A percentile compares a stretch with the other conserved stretches of the same genome.
phyloP scores from a whole-genome alignment of 2,329 filamentous ascomycete genomes.

The Colletotrichum eremochloae region DNA sequence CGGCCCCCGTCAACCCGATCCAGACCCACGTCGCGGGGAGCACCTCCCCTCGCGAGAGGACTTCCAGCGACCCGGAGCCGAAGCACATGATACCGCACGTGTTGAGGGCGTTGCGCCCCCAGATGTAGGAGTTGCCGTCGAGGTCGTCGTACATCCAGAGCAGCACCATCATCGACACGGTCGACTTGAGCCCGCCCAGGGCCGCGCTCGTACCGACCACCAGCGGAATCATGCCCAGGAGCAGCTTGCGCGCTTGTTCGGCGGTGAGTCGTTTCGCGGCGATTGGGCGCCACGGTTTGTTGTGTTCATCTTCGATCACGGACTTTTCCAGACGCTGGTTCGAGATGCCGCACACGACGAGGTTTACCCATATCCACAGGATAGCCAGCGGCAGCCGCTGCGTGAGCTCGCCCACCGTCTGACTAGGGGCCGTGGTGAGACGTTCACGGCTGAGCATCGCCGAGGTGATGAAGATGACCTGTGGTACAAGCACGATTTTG shows the following conservation, averaged over 20 bases:
- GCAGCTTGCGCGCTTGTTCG: conserved; percentile 44
- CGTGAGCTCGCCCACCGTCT: fast-evolving
- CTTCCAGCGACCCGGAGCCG: conserved; percentile 46
- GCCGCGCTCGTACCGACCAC: conserved; percentile 37
- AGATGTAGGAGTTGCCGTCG: conserved; percentile 44
- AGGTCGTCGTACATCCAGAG: conserved; percentile 52
- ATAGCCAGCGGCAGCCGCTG: conserved; percentile 22
- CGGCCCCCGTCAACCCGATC: conserved; percentile 44
- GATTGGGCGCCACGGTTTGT: conserved; percentile 52
- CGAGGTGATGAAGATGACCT: conserved; percentile 47
- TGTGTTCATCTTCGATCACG: conserved; percentile 47
- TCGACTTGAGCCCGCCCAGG: conserved; percentile 43
- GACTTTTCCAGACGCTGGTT: conserved; percentile 47
- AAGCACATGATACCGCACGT: conserved; percentile 48
- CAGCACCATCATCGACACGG: conserved; percentile 45
- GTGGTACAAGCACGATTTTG: conserved; percentile 51
- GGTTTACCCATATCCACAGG: conserved; percentile 48
- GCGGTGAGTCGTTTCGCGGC: conserved; percentile 45
- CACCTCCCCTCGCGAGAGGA: conserved; percentile 37
- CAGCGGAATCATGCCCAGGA: conserved; percentile 46
- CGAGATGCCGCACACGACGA: conserved; percentile 47
- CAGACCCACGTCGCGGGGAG: conserved; percentile 42
- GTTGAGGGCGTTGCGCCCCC: conserved; percentile 47
- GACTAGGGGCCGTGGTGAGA: not conserved
- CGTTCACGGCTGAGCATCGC: conserved; percentile 21